phyloP scores from a whole-genome alignment of 495 filamentous ascomycete genomes.

The Hypomontagnella submonticulosa region DNA sequence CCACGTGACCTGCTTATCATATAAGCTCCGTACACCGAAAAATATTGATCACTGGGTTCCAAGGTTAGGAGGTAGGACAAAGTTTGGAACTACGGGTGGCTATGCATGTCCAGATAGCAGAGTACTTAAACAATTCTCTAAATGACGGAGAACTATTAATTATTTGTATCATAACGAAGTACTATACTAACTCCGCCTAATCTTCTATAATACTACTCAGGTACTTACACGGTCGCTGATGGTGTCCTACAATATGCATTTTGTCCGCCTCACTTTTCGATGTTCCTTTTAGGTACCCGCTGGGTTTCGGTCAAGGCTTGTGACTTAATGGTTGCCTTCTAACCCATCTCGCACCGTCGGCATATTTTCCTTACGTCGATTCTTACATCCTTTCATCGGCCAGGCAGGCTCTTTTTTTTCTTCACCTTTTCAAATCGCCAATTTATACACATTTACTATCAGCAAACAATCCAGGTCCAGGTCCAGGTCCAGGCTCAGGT shows the following conservation, averaged over 20 bases:
- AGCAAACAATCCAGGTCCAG: background rate
- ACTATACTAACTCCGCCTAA: conserved; percentile 14
- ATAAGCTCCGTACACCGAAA: conserved; percentile 2
- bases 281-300: conserved; percentile 9
- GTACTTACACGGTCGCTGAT: conserved; percentile 1
- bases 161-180: conserved; percentile 8
- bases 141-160: too few relatives aligned
- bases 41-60: too few relatives aligned
- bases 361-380: conserved; percentile 7
- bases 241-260: conserved; percentile 16
- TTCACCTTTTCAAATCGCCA: background rate
- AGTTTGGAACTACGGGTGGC: conserved; percentile 12
- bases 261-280: conserved; percentile 51
- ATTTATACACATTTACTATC: conserved; percentile 19
- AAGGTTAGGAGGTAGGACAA: conserved; percentile 18
- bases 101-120: conserved; percentile 22
- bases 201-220: background rate
- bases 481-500: background rate
- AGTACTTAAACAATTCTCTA: conserved; percentile 14
- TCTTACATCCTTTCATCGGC: background rate
- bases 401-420: background rate
- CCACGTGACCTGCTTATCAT: background rate
- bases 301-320: conserved; percentile 22
- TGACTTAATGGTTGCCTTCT: conserved; percentile 21
- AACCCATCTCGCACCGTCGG: conserved; percentile 13